Conservation (phyloP, 2,329 filamentous ascomycete genomes). For the Aspergillus glaucus region DNA sequence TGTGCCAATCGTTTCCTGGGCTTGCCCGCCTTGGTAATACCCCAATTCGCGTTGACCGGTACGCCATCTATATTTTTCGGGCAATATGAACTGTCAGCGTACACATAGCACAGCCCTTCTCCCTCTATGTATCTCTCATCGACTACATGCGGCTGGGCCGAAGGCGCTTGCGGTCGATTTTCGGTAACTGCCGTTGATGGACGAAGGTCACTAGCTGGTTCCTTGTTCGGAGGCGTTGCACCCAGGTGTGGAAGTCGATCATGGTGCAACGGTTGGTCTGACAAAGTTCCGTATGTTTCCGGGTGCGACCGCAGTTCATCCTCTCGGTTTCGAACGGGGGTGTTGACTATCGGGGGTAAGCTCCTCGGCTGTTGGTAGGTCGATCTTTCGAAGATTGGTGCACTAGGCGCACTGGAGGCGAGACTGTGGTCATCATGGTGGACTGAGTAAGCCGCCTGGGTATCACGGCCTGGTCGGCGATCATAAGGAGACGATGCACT, state of each 20-base stretch:
- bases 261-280: constrained; percentile 14
- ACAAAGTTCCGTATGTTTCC: constrained; percentile 13
- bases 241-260: constrained; percentile 12
- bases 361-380: constrained; percentile 9
- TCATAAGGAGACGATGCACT: constrained; percentile 24
- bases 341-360: constrained; percentile 27
- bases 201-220: constrained; percentile 6
- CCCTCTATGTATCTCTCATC: constrained; percentile 53
- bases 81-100: constrained; percentile 77
- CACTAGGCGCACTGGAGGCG: constrained; percentile 6
- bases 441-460: constrained; percentile 12
- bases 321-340: constrained; percentile 18
- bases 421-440: constrained; percentile 16
- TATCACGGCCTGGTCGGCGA: constrained; percentile 13
- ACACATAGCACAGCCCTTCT: constrained; percentile 77
- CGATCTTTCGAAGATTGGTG: neutral
- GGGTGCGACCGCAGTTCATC: constrained; percentile 15
- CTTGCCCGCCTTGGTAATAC: constrained; percentile 88
- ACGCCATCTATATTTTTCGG: constrained; percentile 81
- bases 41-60: constrained; percentile 84
- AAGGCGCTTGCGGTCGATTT: constrained; percentile 9
- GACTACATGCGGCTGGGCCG: constrained; percentile 29
- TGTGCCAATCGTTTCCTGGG: constrained; percentile 85
- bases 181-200: constrained; percentile 2
- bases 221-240: constrained; percentile 10